These are phyloP conservation scores for Metschnikowia similis DNA, from an alignment of 805 yeast genomes.

Conservation along the genomic window DNA sequence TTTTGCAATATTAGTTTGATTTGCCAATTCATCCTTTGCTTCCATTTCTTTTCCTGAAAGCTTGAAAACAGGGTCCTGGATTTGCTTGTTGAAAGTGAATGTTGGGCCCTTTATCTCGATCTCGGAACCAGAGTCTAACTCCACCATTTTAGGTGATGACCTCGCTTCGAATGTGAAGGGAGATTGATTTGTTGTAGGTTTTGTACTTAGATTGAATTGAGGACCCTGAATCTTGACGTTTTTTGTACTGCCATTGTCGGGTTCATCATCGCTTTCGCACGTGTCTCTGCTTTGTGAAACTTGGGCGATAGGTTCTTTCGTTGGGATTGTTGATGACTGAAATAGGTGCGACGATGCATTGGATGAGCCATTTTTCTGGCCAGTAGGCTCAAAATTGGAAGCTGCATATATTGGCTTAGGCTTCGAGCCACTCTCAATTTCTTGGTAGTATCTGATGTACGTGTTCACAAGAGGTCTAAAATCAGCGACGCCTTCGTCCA, in stretches of 20 bases:
- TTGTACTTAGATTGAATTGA: slow-evolving; percentile 25
- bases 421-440: slow-evolving; percentile 19
- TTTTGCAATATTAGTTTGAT: neutral
- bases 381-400: neutral
- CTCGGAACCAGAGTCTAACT: slow-evolving; percentile 56
- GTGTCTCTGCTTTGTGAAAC: neutral
- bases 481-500: slow-evolving; percentile 48
- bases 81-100: slow-evolving; percentile 44
- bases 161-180: slow-evolving; percentile 37
- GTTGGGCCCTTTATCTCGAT: slow-evolving; percentile 70
- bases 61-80: slow-evolving; percentile 33
- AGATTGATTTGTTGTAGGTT: slow-evolving; percentile 29
- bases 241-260: slow-evolving; percentile 21
- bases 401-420: neutral
- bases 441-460: slow-evolving; percentile 50
- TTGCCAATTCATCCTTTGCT: neutral
- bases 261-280: slow-evolving; percentile 21
- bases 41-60: neutral
- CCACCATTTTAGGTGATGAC: slow-evolving; percentile 28
- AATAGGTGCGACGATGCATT: neutral
- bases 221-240: slow-evolving; percentile 34
- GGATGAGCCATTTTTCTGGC: neutral
- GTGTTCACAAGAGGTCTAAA: slow-evolving; percentile 53
- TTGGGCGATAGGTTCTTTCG: neutral
- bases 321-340: slow-evolving; percentile 14